Conservation (phyloP, 768 basidiomycete species). For the Cystobasidiopsis lactophilus region DNA sequence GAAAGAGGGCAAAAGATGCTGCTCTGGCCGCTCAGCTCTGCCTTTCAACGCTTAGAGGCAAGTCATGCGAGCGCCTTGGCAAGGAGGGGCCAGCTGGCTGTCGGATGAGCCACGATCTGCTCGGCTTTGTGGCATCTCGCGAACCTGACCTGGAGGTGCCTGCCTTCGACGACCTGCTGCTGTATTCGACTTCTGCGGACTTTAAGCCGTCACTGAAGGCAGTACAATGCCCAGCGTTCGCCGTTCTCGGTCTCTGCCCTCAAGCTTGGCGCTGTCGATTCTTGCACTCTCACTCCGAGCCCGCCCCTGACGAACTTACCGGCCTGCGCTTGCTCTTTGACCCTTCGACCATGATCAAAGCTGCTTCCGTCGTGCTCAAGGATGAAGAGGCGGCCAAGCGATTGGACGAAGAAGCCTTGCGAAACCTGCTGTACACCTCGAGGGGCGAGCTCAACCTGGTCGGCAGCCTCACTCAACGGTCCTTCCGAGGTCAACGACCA, state of each 20-base stretch:
- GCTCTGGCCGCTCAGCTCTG: too few relatives aligned
- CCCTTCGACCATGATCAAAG: slow-evolving; percentile 32
- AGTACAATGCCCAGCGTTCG: slow-evolving; percentile 41
- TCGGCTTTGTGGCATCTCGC: background rate
- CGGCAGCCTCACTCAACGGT: background rate
- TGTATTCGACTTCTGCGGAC: background rate
- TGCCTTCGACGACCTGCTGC: background rate
- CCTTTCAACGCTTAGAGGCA: too few relatives aligned
- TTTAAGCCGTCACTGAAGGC: background rate
- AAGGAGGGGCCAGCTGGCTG: too few relatives aligned
- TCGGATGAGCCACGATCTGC: too few relatives aligned
- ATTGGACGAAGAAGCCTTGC: slow-evolving; percentile 2
- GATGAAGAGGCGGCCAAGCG: background rate
- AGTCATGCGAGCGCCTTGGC: too few relatives aligned
- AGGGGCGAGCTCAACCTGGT: slow-evolving; percentile 10
- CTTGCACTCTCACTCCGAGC: slow-evolving; percentile 48
- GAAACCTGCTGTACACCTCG: slow-evolving; percentile 1
- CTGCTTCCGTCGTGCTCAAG: background rate
- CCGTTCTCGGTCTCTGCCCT: slow-evolving; percentile 49
- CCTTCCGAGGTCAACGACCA: background rate
- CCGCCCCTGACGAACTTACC: slow-evolving; percentile 30
- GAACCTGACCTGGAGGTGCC: background rate
- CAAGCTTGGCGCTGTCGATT: slow-evolving; percentile 81
- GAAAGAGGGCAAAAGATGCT: too few relatives aligned
- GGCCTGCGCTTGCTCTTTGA: slow-evolving; percentile 31